Evolutionary conservation across 202 grass and related monocot genomes (phyloP).

Genomic region (Eragrostis tef): DNA sequence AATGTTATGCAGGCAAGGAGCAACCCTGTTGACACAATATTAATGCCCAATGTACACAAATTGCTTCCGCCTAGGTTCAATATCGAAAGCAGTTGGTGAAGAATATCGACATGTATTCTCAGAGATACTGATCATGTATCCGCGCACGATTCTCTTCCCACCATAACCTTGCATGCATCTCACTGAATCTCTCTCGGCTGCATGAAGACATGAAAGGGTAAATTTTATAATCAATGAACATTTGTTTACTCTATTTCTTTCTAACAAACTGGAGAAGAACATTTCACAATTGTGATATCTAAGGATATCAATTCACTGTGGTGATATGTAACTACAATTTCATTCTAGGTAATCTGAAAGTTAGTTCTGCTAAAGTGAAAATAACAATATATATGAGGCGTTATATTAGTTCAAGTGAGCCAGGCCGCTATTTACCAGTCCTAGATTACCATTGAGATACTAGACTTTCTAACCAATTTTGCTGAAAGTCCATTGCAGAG

Average conservation of each 20-base stretch:
- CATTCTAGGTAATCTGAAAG: not conserved
- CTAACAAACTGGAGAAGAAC: not conserved
- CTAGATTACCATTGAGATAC: constrained; percentile 2
- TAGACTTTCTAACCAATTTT: not conserved
- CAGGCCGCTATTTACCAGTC: not conserved
- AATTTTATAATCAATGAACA: not conserved
- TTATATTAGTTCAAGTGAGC: not conserved
- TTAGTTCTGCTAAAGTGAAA: not conserved
- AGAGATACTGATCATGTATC: constrained; percentile 83
- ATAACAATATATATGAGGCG: not conserved
- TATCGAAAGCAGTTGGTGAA: constrained; percentile 11
- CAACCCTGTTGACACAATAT: constrained; percentile 44
- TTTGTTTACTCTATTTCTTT: constrained; percentile 11
- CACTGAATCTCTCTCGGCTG: constrained; percentile 85
- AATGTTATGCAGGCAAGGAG: constrained; percentile 12
- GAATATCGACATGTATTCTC: constrained; percentile 26
- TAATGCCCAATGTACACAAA: constrained; percentile 48
- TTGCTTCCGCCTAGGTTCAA: not conserved
- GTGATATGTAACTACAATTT: constrained; percentile 17
- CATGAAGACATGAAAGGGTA: constrained; percentile 13
- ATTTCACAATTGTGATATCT: constrained; percentile 11
- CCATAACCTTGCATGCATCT: constrained; percentile 80
- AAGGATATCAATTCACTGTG: not conserved
- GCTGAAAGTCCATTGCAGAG: not conserved
- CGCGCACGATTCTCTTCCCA: constrained; percentile 78